A percentile compares a stretch with the other conserved stretches of the same genome.
These are phyloP conservation scores for Paramecium octaurelia DNA, from an alignment of 73 alveolate species.

Conservation along the genomic window DNA sequence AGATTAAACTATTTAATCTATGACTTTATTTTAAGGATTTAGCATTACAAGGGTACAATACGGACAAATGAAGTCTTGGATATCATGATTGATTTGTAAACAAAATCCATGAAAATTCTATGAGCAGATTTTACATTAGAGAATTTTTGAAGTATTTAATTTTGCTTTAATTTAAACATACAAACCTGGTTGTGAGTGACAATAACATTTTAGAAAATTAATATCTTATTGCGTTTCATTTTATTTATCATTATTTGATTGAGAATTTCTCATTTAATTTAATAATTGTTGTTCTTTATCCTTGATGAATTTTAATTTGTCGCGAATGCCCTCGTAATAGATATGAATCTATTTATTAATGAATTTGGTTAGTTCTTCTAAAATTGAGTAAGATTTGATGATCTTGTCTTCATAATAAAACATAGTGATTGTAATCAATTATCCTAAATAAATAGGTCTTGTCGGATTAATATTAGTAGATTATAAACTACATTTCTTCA, in stretches of 20 bases:
- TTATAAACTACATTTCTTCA: not conserved
- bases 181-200: not conserved
- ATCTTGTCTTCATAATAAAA: conserved; percentile 16
- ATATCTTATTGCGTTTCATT: not conserved
- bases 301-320: not conserved
- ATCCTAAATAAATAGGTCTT: conserved; percentile 2
- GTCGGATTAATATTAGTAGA: not conserved
- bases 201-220: not conserved
- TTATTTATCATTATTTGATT: not conserved
- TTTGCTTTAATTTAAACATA: not conserved
- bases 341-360: not conserved
- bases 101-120: not conserved
- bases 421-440: not conserved
- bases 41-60: not conserved
- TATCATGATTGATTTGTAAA: not conserved
- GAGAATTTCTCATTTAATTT: not conserved
- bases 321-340: not conserved
- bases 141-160: not conserved
- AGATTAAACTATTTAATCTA: not conserved
- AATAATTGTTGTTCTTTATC: not conserved
- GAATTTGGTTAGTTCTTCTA: not conserved
- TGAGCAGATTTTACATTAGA: not conserved
- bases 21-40: not conserved
- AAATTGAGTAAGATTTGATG: not conserved
- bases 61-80: not conserved